Evolutionary conservation across 2,329 filamentous ascomycete species (phyloP), one percentile per base, ranked within the genome.

Genomic region (Trichoderma oligosporum): DNA sequence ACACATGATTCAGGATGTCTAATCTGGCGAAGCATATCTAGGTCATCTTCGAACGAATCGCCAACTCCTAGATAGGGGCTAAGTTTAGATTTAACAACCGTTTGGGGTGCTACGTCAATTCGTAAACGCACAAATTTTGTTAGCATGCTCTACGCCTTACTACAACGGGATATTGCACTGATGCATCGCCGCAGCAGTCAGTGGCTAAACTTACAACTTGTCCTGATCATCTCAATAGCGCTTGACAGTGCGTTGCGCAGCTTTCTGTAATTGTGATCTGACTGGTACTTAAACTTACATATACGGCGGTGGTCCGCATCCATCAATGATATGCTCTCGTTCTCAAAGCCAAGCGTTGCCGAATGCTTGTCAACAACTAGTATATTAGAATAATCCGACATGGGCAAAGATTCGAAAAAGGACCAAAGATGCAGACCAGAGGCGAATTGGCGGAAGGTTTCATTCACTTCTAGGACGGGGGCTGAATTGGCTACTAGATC

Each of bases 351-450:
- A 25, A 56, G 52, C 4, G 41, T 46, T 6, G 52, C 52, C 20
- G 39, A 56, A 24, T 35, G 27, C 29, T 54, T 20, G 18, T 54
- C 51, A 33, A 44, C 35, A 14, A 54, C 25, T 11, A 44, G 11
- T 9, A 8, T 46, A 14, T 45, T 20, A 9, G 36, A n/a, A 14
- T 29, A 27, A 12, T 25, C 39, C 12, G 18, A 20, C 16, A 55
- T 25, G 12, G 25, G 39, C 14, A 20, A 16, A 11, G 56, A 29
- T 29, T 58, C 56, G 31, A 46, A 52, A 36, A 53, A 53, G 7
- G 56, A 52, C 56, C 56, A 58, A 4, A 58, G 22, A 29, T 25
- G 46, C 12, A 58, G 22, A n/a, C 33, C 47, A 16, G 14, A 8
- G 25, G 52, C 27, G n/a, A 45, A 36, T 14, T 46, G 39, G 22